phyloP scores from a whole-genome alignment of 2,329 filamentous ascomycete species.

The Fusarium caatingaense region DNA sequence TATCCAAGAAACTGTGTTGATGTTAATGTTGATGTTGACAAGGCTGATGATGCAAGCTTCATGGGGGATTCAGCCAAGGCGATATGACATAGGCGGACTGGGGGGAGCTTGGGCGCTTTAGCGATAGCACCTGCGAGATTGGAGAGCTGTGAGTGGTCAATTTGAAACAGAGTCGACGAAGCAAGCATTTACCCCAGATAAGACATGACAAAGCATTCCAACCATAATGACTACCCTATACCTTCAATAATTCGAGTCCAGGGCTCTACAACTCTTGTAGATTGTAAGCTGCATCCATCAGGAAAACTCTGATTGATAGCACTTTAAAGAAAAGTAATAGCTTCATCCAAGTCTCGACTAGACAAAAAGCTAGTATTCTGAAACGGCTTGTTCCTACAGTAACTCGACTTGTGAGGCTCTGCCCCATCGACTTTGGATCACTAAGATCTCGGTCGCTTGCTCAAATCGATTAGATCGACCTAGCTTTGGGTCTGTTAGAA shows the following conservation, averaged over 20 bases:
- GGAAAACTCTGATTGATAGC: not conserved
- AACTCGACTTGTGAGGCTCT: constrained; percentile 11
- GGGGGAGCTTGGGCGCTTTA: constrained; percentile 37
- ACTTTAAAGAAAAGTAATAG: not conserved
- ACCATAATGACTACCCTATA: constrained; percentile 19
- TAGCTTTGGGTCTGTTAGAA: constrained; percentile 18
- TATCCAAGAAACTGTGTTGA: constrained; percentile 2
- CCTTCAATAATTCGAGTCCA: not conserved
- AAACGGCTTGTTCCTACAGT: not conserved
- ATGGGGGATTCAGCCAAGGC: constrained; percentile 4
- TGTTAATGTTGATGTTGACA: constrained; percentile 22
- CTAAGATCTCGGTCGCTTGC: constrained; percentile 8
- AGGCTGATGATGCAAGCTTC: constrained; percentile 31
- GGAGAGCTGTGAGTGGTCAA: constrained; percentile 23
- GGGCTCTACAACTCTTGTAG: not conserved
- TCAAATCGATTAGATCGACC: not conserved
- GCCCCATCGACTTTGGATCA: not conserved
- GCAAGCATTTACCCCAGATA: constrained; percentile 2
- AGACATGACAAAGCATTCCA: constrained; percentile 16
- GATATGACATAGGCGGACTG: constrained; percentile 20
- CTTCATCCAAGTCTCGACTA: not conserved
- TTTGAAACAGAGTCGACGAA: not conserved
- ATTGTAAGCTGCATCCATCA: not conserved
- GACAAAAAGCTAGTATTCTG: not conserved
- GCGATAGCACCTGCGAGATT: constrained; percentile 24